phyloP scores from a whole-genome alignment of 2,329 filamentous ascomycete genomes.

The Neospermospora avenae region DNA sequence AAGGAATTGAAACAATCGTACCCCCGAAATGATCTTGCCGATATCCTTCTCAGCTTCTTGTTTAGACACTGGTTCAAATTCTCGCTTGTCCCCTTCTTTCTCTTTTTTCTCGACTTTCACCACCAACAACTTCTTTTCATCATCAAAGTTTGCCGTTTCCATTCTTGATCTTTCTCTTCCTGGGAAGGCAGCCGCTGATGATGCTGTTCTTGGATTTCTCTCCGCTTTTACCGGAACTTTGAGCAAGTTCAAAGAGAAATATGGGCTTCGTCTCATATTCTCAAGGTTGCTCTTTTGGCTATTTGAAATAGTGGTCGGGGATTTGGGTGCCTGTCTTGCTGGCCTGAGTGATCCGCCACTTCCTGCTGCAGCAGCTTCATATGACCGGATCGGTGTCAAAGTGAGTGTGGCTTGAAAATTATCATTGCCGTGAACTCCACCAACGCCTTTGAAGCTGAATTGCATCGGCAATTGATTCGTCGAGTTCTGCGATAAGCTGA shows the following conservation, averaged over 20 bases:
- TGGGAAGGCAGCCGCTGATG: not conserved
- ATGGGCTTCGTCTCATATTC: slow-evolving; percentile 17
- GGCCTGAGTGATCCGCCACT: not conserved
- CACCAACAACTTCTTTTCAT: no score
- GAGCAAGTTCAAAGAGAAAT: slow-evolving; percentile 9
- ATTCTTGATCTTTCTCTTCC: not conserved
- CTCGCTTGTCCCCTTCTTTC: not conserved
- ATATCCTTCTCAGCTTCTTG: not conserved
- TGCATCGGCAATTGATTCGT: slow-evolving; percentile 8
- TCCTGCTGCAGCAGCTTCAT: no score
- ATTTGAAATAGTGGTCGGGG: not conserved
- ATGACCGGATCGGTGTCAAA: slow-evolving; percentile 3
- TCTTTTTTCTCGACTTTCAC: not conserved
- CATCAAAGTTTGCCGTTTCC: not conserved
- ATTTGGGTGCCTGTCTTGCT: not conserved
- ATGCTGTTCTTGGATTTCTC: not conserved
- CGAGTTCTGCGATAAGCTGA: not conserved
- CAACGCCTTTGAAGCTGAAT: not conserved
- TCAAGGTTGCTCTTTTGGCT: slow-evolving; percentile 5
- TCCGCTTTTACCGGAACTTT: not conserved
- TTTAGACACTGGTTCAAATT: not conserved
- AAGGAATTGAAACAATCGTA: not conserved
- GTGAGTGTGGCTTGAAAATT: slow-evolving; percentile 11
- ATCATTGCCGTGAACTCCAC: not conserved
- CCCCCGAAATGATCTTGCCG: not conserved